Conservation (phyloP, 2,329 filamentous ascomycete species). For the Ophiosphaerella herpotricha region DNA sequence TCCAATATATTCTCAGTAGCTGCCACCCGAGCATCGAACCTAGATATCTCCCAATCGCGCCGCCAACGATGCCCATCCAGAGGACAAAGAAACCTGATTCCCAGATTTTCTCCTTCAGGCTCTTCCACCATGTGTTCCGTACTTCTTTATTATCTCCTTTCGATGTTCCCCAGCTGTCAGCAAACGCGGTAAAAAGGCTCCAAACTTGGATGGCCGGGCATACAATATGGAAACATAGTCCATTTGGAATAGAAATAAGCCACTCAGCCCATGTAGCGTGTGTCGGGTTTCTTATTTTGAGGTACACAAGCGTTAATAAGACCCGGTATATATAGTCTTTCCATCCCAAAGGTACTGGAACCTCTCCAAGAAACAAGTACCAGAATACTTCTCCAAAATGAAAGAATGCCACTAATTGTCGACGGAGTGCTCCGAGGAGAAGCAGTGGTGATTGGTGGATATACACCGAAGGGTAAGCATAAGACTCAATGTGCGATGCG, state of each 20-base stretch:
- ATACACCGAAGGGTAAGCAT: slow-evolving; percentile 43
- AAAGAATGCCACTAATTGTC: slow-evolving; percentile 37
- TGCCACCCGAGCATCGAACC: background rate
- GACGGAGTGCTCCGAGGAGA: slow-evolving; percentile 40
- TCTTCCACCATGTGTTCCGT: slow-evolving; percentile 20
- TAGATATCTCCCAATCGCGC: slow-evolving; percentile 11
- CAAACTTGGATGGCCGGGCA: slow-evolving; percentile 44
- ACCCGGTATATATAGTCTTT: slow-evolving; percentile 30
- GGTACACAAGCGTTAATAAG: slow-evolving; percentile 25
- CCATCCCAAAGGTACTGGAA: slow-evolving; percentile 32
- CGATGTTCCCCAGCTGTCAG: slow-evolving; percentile 44
- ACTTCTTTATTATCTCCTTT: slow-evolving; percentile 39
- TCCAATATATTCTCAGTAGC: background rate
- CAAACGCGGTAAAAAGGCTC: slow-evolving; percentile 40
- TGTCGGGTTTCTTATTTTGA: slow-evolving; percentile 25
- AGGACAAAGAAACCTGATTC: slow-evolving; percentile 38
- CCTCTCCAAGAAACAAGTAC: slow-evolving; percentile 36
- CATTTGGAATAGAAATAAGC: slow-evolving; percentile 14
- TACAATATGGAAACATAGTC: slow-evolving; percentile 44
- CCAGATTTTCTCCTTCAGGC: slow-evolving; percentile 29
- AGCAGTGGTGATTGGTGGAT: slow-evolving; percentile 40
- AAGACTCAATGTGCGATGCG: slow-evolving; percentile 45
- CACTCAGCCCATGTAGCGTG: slow-evolving; percentile 16
- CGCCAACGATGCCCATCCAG: slow-evolving; percentile 37
- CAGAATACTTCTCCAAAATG: slow-evolving; percentile 32